Evolutionary conservation across 306 rosid genomes (phyloP), one percentile per base, ranked within the genome.

Genomic region (Quercus alba): DNA sequence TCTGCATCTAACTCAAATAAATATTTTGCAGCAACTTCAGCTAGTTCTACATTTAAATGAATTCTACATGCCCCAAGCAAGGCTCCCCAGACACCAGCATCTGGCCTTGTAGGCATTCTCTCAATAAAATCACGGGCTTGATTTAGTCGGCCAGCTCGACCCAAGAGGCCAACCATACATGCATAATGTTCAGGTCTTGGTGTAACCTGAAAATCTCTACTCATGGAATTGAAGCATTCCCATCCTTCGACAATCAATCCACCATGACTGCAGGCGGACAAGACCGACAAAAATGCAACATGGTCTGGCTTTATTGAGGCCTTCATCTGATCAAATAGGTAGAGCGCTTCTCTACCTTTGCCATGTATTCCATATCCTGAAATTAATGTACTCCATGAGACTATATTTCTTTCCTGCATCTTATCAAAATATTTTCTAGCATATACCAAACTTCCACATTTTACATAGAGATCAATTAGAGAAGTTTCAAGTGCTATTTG

Each of bases 361-460:
- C 91, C 87, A 35, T 88, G 86, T 14, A 75, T 78, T 30, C 87
- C 91, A 78, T 78, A 83, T 3, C 87, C 91, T 56, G 85, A 81
- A 68, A 88, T 88, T 80, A 85, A 78, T 75, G 82, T 81, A 75
- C 85, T 88, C 87, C 87, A 88, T 5, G 91, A 78, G 54, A 88
- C 64, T 49, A 61, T 74, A 83, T 85, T 83, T 81, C 75, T 78
- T 68, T 82, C 73, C 23, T 33, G 70, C 83, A 85, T 88, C 26
- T 58, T 74, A 26, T 82, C 85, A 41, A 87, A 87, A 70, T 66
- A 72, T 7, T 70, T 66, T 70, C 83, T 80, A n/a, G 88, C 90
- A 77, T 77, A 70, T 3, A 20, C 44, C 77, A 84, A 78, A 77
- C 81, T 77, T 77, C 88, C 88, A 30, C 88, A 87, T 80, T 84